Conservation (phyloP, 139 green algal genomes). For the Coelastrella sp. region DNA sequence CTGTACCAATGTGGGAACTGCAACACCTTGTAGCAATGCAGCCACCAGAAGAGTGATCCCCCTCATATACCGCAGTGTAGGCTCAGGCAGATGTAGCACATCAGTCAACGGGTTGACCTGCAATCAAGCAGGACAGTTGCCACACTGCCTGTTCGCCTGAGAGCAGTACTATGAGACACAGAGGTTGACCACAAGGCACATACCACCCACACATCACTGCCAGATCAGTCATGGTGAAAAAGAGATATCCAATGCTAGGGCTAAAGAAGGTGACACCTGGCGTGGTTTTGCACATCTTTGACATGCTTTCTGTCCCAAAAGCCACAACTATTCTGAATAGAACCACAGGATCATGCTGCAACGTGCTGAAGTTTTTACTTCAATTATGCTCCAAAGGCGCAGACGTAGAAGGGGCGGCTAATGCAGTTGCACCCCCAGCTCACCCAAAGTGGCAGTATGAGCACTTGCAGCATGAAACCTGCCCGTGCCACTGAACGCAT, state of each 20-base stretch:
- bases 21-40: background rate
- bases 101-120: slow-evolving; percentile 20
- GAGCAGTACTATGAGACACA: background rate
- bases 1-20: slow-evolving; percentile 15
- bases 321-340: background rate
- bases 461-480: background rate
- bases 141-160: background rate
- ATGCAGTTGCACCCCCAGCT: background rate
- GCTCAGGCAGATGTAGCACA: background rate
- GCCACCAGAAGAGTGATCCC: slow-evolving; percentile 6
- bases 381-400: background rate
- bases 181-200: background rate
- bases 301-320: no score
- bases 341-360: background rate
- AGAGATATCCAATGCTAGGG: no score
- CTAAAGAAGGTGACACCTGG: no score
- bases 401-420: no score
- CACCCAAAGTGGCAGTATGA: slow-evolving; percentile 35
- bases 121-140: background rate
- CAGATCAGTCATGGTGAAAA: no score
- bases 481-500: background rate
- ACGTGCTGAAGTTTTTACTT: no score
- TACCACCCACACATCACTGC: background rate
- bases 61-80: background rate
- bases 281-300: no score